These are phyloP conservation scores for Kwoniella sp. DNA, from an alignment of 768 basidiomycete species.

Conservation along the genomic window DNA sequence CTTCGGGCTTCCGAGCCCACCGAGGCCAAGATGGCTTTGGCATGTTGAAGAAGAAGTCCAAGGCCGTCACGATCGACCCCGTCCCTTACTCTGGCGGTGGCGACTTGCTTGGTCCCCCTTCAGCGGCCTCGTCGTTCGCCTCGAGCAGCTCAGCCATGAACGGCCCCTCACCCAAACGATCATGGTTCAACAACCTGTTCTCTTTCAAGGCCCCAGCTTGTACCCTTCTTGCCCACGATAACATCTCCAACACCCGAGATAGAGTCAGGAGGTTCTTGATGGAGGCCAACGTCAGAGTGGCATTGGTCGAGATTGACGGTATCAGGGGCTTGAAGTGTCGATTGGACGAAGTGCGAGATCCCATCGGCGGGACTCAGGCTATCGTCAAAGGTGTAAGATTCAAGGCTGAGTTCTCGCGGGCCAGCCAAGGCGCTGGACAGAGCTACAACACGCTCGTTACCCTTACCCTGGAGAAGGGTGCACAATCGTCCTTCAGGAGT, in stretches of 20 bases:
- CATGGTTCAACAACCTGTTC: slow-evolving; percentile 88
- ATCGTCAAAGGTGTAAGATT: slow-evolving; percentile 75
- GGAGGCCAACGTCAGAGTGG: slow-evolving; percentile 70
- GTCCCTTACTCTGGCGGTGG: slow-evolving; percentile 35
- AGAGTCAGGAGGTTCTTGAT: slow-evolving; percentile 75
- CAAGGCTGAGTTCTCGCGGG: slow-evolving; percentile 70
- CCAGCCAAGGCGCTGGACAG: slow-evolving; percentile 48
- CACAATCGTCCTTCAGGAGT: slow-evolving; percentile 75
- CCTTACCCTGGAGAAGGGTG: slow-evolving; percentile 83
- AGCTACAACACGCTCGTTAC: slow-evolving; percentile 66
- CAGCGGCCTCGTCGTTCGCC: slow-evolving; percentile 21
- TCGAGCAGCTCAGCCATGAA: slow-evolving; percentile 11
- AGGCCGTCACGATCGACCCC: slow-evolving; percentile 40
- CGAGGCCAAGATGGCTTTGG: slow-evolving; percentile 49
- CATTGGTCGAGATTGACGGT: slow-evolving; percentile 67
- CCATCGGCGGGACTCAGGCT: slow-evolving; percentile 62
- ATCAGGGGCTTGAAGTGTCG: slow-evolving; percentile 74
- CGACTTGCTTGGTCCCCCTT: slow-evolving; percentile 29
- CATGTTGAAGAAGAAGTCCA: slow-evolving; percentile 50
- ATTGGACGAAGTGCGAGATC: slow-evolving; percentile 66
- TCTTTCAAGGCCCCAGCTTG: slow-evolving; percentile 69
- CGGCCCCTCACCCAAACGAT: slow-evolving; percentile 62
- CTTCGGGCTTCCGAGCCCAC: slow-evolving; percentile 32
- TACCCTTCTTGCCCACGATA: slow-evolving; percentile 57
- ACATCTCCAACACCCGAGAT: slow-evolving; percentile 66